Evolutionary conservation across 192 early-diverging fungal species (phyloP).

Genomic region (Coemansia sp.): DNA sequence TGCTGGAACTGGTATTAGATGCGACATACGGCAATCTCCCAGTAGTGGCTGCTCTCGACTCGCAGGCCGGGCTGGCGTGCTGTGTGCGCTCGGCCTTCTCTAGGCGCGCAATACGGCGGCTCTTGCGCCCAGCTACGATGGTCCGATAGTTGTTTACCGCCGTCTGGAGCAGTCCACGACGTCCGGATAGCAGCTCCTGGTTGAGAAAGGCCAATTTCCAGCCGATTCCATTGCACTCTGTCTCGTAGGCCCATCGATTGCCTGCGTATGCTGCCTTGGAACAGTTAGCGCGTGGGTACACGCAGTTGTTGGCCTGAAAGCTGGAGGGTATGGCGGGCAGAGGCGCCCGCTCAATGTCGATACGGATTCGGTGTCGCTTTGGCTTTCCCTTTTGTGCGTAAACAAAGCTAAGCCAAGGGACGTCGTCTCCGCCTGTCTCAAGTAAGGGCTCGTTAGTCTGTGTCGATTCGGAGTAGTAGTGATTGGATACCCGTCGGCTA

Average conservation of each 20-base stretch:
- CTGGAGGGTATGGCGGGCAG: constrained; percentile 55
- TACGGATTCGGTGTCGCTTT: constrained; percentile 67
- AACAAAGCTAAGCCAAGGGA: constrained; percentile 46
- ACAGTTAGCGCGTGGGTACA: constrained; percentile 84
- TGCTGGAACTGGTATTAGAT: background rate
- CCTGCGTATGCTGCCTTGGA: constrained; percentile 68
- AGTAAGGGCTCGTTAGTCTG: constrained; percentile 29
- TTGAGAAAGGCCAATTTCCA: constrained; percentile 88
- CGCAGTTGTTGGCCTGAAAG: constrained; percentile 77
- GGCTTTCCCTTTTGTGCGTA: constrained; percentile 65
- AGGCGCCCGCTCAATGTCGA: constrained; percentile 68
- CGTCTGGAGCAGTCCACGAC: constrained; percentile 79
- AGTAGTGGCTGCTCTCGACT: background rate
- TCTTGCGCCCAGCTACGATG: constrained; percentile 69
- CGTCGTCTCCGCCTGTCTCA: constrained; percentile 28
- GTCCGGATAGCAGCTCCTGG: constrained; percentile 62
- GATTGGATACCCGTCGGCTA: background rate
- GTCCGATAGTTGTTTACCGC: constrained; percentile 85
- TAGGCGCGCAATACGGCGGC: constrained; percentile 73
- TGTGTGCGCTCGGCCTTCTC: constrained; percentile 62
- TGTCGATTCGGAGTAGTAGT: background rate
- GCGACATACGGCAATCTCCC: background rate
- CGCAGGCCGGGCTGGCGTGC: background rate
- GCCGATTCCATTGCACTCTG: constrained; percentile 81
- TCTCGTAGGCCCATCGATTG: constrained; percentile 85